Base-by-base conservation (phyloP, 1,139 yeast genomes). In the Pneumocystis sp. region DNA sequence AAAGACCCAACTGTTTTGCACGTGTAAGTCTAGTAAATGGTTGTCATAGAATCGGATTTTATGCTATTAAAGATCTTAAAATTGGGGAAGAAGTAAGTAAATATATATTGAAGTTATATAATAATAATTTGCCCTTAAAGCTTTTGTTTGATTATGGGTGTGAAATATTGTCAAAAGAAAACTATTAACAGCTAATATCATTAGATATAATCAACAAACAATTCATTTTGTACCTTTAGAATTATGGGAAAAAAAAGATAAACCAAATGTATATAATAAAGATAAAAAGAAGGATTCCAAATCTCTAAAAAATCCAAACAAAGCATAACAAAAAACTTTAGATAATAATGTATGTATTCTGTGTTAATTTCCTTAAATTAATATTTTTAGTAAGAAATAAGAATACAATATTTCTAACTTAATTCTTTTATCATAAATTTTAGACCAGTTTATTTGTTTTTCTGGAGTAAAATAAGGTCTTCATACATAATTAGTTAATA, bases 1-100 rank as follows among this genome's bases (percentile, higher is more conserved):
- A 59, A 42, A 39, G 37, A 7, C 61, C 61, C 15, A 59, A 59
- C 21, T 59, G 61, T 59, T 59, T 59, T 42, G 61, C 61, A 25
- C 44, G 45, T 21, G 61, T 59, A 21, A 39, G 44, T 15, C 15
- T 59, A 21, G 45, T 59, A 15, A 42, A 59, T 39, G 61, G 61
- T 12, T 21, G 25, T 25, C 61, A 59, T 21, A 39, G 61, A 31
- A 59, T 59, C 10, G 61, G 61, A 12, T 39, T 59, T 39, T 59
- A 39, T 42, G 61, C 61, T 59, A 59, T 39, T 39, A 59, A 29
- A 7, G 61, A 59, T 6, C 29, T 59, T 39, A 59, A 59, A 31
- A 12, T 59, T 21, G 61, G 61, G 7, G 61, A 59, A 42, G 61
- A 59, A 50, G 57, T 50, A 50, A 50, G 57, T 25, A 25, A 25